phyloP scores from a whole-genome alignment of 257 asterid species.

The Solanum bulbocastanum region DNA sequence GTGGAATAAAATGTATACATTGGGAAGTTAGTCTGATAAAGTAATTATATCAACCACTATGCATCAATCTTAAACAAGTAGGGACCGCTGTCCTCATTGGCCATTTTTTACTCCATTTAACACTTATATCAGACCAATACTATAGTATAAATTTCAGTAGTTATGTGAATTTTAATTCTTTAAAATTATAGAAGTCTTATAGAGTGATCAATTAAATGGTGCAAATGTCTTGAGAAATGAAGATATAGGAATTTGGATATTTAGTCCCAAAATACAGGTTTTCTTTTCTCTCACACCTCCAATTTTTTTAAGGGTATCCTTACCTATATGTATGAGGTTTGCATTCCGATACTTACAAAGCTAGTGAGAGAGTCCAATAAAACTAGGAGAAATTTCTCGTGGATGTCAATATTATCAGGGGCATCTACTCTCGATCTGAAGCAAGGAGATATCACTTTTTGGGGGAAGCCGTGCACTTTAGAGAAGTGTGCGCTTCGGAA shows the following conservation, averaged over 20 bases:
- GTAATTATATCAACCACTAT: not conserved
- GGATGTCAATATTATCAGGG: not conserved
- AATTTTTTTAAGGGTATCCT: not conserved
- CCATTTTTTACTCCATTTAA: not conserved
- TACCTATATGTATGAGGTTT: not conserved
- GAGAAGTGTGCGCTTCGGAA: not conserved
- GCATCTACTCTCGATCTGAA: not conserved
- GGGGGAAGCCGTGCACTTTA: not conserved
- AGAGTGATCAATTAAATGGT: not conserved
- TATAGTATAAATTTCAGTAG: not conserved
- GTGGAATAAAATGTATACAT: not conserved
- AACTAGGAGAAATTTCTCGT: not conserved
- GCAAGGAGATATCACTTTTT: not conserved
- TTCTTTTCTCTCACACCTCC: not conserved
- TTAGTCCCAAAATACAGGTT: not conserved
- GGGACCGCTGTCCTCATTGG: not conserved
- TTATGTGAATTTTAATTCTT: not conserved
- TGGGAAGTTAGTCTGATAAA: not conserved
- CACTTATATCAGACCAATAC: not conserved
- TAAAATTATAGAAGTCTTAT: not conserved
- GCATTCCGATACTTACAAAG: not conserved
- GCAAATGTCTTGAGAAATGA: not conserved
- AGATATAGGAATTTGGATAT: not conserved
- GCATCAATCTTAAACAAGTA: not conserved
- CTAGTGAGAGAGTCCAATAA: not conserved